phyloP scores from a whole-genome alignment of 129 eudicot genomes.

The Centella asiatica region DNA sequence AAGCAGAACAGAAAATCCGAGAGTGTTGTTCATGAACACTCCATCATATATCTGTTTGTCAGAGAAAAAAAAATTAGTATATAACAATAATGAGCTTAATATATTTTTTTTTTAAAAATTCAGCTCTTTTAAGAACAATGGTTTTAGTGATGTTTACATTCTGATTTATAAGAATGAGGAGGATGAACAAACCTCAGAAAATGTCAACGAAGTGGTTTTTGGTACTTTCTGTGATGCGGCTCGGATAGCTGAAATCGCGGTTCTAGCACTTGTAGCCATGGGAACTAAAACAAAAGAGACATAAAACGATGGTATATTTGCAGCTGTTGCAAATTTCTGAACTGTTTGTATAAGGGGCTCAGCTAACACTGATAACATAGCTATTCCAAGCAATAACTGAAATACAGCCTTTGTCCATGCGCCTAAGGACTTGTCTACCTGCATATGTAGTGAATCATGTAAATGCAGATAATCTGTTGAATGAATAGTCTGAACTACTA shows the following conservation, averaged over 20 bases:
- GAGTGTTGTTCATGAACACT: slow-evolving; percentile 73
- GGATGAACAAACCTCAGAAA: slow-evolving; percentile 53
- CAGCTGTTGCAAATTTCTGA: slow-evolving; percentile 41
- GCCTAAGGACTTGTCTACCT: slow-evolving; percentile 35
- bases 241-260: slow-evolving; percentile 42
- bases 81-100: not conserved
- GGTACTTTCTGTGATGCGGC: slow-evolving; percentile 33
- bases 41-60: slow-evolving; percentile 56
- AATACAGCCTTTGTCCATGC: slow-evolving; percentile 47
- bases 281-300: slow-evolving; percentile 52
- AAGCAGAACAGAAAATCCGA: slow-evolving; percentile 58
- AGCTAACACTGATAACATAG: slow-evolving; percentile 45
- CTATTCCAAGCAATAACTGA: slow-evolving; percentile 38
- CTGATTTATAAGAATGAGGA: slow-evolving; percentile 5
- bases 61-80: not conserved
- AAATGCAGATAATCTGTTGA: too few relatives aligned
- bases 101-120: not conserved
- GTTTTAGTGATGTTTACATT: too few relatives aligned
- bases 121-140: too few relatives aligned
- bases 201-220: slow-evolving; percentile 48
- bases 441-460: slow-evolving; percentile 4
- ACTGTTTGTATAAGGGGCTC: slow-evolving; percentile 67
- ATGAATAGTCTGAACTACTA: too few relatives aligned
- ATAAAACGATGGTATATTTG: slow-evolving; percentile 47
- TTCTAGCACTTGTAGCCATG: slow-evolving; percentile 59